A percentile compares a stretch with the other conserved stretches of the same genome.
Evolutionary conservation across 805 yeast species (phyloP).

Genomic region (Geotrichum ghanense): DNA sequence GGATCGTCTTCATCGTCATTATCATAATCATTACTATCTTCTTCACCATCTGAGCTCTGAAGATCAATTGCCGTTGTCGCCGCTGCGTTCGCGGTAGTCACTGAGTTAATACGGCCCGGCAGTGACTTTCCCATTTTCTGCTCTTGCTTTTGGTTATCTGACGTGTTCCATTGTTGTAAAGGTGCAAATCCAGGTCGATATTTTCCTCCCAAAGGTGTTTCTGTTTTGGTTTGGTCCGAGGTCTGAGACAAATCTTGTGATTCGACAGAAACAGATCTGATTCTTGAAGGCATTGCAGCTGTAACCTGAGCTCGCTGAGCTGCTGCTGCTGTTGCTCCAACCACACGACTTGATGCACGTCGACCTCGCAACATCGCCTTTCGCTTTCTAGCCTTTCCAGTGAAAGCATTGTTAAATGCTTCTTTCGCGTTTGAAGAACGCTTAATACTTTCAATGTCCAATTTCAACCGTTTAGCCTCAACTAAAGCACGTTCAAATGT

Average conservation of each 20-base stretch:
- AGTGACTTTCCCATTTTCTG: background rate
- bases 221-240: background rate
- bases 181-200: conserved; percentile 1
- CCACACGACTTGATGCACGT: background rate
- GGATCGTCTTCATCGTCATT: conserved; percentile 25
- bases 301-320: background rate
- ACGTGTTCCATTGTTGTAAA: background rate
- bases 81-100: too few species aligned
- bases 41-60: conserved; percentile 15
- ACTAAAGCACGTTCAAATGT: conserved; percentile 16
- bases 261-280: background rate
- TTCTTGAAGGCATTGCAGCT: background rate
- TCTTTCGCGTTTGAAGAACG: background rate
- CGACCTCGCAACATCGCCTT: background rate
- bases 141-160: background rate
- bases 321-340: background rate
- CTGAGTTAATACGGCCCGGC: background rate
- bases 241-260: background rate
- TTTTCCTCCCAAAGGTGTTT: background rate
- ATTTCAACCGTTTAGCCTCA: conserved; percentile 14
- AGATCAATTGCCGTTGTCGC: background rate
- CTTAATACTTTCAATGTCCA: conserved; percentile 11
- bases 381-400: background rate
- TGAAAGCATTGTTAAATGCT: conserved; percentile 1
- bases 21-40: conserved; percentile 20